A percentile compares a stretch with the other conserved stretches of the same genome.
Evolutionary conservation across 2,329 filamentous ascomycete genomes (phyloP).

Genomic region (Periconia digitata): DNA sequence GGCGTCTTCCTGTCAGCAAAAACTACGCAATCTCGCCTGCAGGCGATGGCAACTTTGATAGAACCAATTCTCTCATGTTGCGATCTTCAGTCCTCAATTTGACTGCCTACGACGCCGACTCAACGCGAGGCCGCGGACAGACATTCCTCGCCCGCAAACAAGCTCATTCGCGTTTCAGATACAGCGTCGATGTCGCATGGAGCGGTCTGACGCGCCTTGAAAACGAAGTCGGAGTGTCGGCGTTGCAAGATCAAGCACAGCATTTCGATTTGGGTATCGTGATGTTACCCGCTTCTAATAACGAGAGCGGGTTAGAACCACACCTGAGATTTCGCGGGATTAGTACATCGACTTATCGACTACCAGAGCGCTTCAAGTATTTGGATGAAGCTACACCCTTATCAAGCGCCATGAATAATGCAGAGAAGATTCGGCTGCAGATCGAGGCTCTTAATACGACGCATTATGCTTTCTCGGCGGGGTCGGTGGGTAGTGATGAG

Average conservation of each 20-base stretch:
- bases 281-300: neutral
- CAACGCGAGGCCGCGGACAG: constrained; percentile 36
- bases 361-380: constrained; percentile 3
- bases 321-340: constrained; percentile 6
- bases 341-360: constrained; percentile 1
- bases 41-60: constrained; percentile 23
- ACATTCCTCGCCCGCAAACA: constrained; percentile 55
- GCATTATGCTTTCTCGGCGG: constrained; percentile 4
- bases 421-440: constrained; percentile 2
- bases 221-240: constrained; percentile 3
- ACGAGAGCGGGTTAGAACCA: neutral
- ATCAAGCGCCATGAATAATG: neutral
- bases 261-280: constrained; percentile 6
- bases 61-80: constrained; percentile 48
- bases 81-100: constrained; percentile 54
- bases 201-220: constrained; percentile 13
- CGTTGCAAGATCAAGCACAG: constrained; percentile 6
- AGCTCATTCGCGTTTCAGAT: constrained; percentile 55
- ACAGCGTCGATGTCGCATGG: constrained; percentile 48
- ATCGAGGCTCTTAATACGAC: constrained; percentile 7
- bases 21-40: constrained; percentile 51
- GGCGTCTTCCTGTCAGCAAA: constrained; percentile 42
- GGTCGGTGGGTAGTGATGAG: neutral
- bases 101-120: constrained; percentile 48
- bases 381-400: neutral